phyloP scores from a whole-genome alignment of 148 eudicot species.

The Dysphania ambrosioides region DNA sequence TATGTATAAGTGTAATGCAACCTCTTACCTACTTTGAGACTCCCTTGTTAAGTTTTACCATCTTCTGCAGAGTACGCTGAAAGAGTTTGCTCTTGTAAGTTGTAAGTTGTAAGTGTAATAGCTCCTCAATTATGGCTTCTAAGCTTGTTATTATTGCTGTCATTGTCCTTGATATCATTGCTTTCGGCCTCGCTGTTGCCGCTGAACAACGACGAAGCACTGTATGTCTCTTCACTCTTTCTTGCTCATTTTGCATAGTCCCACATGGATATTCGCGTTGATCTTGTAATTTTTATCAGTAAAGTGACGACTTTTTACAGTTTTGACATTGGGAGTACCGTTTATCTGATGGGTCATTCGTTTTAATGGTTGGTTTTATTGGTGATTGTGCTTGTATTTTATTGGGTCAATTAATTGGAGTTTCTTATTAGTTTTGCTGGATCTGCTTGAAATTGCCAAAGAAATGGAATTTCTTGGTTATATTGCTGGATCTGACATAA shows the following conservation, averaged over 20 bases:
- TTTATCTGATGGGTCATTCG: slow-evolving; percentile 11
- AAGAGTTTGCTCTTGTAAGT: neutral
- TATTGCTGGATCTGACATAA: slow-evolving; percentile 15
- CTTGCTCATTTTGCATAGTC: neutral
- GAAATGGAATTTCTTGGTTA: neutral
- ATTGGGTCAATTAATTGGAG: neutral
- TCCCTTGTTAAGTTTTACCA: neutral
- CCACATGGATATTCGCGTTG: neutral
- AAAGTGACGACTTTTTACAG: neutral
- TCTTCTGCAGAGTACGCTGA: too few species aligned
- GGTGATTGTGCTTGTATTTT: neutral
- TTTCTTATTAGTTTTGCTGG: neutral
- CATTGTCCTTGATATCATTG: slow-evolving; percentile 56
- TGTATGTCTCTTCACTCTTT: slow-evolving; percentile 26
- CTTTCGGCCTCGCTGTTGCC: slow-evolving; percentile 76
- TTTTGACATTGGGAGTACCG: neutral
- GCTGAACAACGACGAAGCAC: slow-evolving; percentile 80
- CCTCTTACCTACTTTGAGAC: too few species aligned
- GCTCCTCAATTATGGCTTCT: slow-evolving; percentile 52
- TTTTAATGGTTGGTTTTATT: slow-evolving; percentile 1
- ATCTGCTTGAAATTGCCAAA: too few species aligned
- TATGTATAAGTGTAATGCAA: neutral
- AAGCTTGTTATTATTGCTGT: slow-evolving; percentile 40
- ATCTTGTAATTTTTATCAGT: neutral
- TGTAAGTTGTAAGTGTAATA: neutral